Evolutionary conservation across 2,329 filamentous ascomycete species (phyloP).

Genomic region (Dactylellina cionopaga): DNA sequence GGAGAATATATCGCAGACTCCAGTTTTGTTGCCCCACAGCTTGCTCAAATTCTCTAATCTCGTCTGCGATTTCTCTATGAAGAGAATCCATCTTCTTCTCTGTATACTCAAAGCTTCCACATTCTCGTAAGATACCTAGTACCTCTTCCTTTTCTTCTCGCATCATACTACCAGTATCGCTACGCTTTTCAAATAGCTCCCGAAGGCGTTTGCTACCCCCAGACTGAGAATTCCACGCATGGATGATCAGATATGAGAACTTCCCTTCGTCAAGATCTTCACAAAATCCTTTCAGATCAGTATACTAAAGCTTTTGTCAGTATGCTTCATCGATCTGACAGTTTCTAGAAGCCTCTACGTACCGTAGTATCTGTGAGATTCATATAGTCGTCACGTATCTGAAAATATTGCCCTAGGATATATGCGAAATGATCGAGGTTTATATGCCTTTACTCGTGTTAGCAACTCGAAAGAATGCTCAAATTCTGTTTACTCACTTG

Average conservation of each 20-base stretch:
- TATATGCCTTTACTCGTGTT: slow-evolving; percentile 43
- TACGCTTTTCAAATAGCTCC: background rate
- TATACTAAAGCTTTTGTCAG: background rate
- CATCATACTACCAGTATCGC: background rate
- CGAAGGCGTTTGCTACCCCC: background rate
- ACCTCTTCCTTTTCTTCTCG: background rate
- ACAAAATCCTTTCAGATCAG: slow-evolving; percentile 7
- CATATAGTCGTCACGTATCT: slow-evolving; percentile 58
- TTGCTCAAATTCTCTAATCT: too few species aligned
- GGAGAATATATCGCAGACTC: too few species aligned
- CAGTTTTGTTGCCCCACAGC: too few species aligned
- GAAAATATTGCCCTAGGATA: slow-evolving; percentile 57
- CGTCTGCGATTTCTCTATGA: too few species aligned
- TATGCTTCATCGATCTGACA: background rate
- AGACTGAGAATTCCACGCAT: background rate
- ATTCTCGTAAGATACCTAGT: background rate
- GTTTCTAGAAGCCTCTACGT: background rate
- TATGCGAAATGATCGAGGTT: slow-evolving; percentile 37
- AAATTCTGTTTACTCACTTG: background rate
- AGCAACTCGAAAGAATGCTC: background rate
- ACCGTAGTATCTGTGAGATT: slow-evolving; percentile 54
- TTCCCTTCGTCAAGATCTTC: slow-evolving; percentile 18
- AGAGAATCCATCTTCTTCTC: slow-evolving; percentile 2
- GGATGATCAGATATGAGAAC: slow-evolving; percentile 6
- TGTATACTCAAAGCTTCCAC: background rate